These are phyloP conservation scores for Podila verticillata DNA, from an alignment of 192 early-diverging fungal genomes.

Conservation along the genomic window DNA sequence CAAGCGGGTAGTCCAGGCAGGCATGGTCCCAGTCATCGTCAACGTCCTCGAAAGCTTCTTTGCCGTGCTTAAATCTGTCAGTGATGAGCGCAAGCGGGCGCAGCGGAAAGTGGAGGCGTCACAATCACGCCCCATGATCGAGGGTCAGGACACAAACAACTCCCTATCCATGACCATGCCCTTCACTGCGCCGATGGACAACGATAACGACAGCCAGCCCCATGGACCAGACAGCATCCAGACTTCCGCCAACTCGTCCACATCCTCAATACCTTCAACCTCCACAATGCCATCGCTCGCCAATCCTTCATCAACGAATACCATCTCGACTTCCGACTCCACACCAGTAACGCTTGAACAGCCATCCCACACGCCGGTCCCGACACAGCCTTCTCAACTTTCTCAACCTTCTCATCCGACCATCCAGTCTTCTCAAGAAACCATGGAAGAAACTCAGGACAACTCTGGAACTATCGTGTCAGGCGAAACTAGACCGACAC, in stretches of 20 bases:
- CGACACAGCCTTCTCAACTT: background rate
- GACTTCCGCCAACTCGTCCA: conserved; percentile 7
- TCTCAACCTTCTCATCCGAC: conserved; percentile 9
- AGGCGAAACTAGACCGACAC: conserved; percentile 35
- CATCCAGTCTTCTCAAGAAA: conserved; percentile 6
- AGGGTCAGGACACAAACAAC: conserved; percentile 23
- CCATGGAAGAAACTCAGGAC: background rate
- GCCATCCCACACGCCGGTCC: too few relatives aligned
- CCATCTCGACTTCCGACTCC: background rate
- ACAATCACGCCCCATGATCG: conserved; percentile 38
- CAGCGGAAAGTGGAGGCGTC: conserved; percentile 35
- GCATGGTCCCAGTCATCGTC: conserved; percentile 85
- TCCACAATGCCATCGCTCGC: conserved; percentile 5
- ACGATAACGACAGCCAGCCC: too few relatives aligned
- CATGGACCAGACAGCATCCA: background rate
- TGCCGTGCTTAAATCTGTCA: conserved; percentile 61
- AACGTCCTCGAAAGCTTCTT: conserved; percentile 77
- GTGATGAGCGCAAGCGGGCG: conserved; percentile 56
- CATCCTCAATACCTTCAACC: conserved; percentile 17
- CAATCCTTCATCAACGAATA: conserved; percentile 1
- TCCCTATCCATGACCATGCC: conserved; percentile 14
- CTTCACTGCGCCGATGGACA: conserved; percentile 4
- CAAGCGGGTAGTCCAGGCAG: conserved; percentile 86
- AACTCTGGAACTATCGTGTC: conserved; percentile 12
- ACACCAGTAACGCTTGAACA: too few relatives aligned